Evolutionary conservation across 306 rosid genomes (phyloP).

Genomic region (Benincasa hispida): DNA sequence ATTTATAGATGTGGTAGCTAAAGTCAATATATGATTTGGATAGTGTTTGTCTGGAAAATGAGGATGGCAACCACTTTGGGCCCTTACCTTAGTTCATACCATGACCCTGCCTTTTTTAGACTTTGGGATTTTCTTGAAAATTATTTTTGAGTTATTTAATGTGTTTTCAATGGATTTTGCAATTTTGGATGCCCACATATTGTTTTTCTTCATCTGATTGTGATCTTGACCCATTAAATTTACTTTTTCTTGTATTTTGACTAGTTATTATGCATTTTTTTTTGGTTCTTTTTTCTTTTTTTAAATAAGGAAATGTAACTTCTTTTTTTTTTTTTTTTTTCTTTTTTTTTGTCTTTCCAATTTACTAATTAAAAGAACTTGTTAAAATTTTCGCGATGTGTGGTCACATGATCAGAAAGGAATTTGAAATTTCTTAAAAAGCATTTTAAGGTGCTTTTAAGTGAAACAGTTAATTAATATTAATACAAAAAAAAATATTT

Average conservation of each 20-base stretch:
- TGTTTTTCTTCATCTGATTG: background rate
- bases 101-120: background rate
- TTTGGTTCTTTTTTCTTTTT: too few relatives aligned
- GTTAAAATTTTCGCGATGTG: background rate
- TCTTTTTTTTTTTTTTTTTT: too few relatives aligned
- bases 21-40: constrained; percentile 10
- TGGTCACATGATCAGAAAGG: too few relatives aligned
- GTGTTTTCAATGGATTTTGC: background rate
- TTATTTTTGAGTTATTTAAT: background rate
- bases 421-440: background rate
- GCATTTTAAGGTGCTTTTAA: background rate
- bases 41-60: background rate
- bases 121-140: background rate
- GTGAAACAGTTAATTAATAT: background rate
- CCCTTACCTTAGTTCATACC: background rate
- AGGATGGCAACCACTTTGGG: background rate
- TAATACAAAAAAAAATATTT: background rate
- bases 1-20: background rate
- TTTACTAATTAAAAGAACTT: background rate
- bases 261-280: background rate
- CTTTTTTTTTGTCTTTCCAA: too few relatives aligned
- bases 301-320: too few relatives aligned
- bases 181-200: background rate
- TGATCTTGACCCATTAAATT: background rate
- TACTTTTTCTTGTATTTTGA: background rate